Base-by-base conservation (phyloP, 2,329 filamentous ascomycete genomes). In the Cytospora chrysosperma region DNA sequence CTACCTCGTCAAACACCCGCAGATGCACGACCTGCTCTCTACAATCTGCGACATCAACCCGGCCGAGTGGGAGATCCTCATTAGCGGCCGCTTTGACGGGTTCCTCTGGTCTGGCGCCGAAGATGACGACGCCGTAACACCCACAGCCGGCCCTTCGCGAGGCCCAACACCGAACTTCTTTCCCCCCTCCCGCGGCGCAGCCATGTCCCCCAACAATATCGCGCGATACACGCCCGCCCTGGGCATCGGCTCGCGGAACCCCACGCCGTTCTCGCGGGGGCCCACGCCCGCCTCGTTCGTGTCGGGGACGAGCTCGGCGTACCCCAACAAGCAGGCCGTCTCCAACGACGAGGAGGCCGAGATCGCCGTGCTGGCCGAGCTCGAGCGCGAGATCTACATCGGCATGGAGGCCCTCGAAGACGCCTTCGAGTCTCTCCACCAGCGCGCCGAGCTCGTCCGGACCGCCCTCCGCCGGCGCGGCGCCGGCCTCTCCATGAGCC, bases 391-490 rank as follows among this genome's bases (percentile, higher is more conserved):
- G 72, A 96, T 98, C 63, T 97, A 94, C 76, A 84, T 87, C 37
- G 92, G 93, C 66, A 98, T 98, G 94, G 94, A 98, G 77, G 88
- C 88, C 0, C 84, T 98, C 27, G 94, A 98, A 75, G 92, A 97
- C 72, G 93, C 93, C 0, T 97, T 98, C 70, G 94, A 98, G 77
- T 87, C 86, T 30, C 82, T 98, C n/a, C 94, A 98, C 73, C 85
- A 87, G 68, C 89, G 89, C 71, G 94, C 94, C 2, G 93, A 97
- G 77, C 76, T 82, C 21, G 91, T 97, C 19, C 88, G 94, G 6
- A 88, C 86, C 26, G 86, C 89, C 0, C 82, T 98, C 6, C 89
- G 93, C 7, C 90, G 95, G 73, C 90, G 94, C 49, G 88, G 89
- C 17, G 92, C 92, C 0, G 93, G 92, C 1, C 80, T 98, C 5